Evolutionary conservation across 148 eudicot species (phyloP), one percentile per base, ranked within the genome.

Genomic region (Selenicereus undatus): DNA sequence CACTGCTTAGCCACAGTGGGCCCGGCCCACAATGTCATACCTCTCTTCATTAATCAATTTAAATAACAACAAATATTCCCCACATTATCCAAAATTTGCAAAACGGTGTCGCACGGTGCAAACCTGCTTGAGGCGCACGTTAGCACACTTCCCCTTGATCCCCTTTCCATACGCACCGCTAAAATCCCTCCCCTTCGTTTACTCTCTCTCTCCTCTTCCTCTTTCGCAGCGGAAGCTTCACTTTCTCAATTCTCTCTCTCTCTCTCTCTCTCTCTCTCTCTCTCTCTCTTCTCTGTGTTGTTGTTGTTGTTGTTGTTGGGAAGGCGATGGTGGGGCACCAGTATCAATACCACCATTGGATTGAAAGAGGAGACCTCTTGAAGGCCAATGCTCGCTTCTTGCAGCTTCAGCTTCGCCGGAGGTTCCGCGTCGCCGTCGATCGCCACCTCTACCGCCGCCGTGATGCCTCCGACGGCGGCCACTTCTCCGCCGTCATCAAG

Each of bases 371-470:
- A 39, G 88, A 90, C 82, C 81, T 86, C 14, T 82, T 89, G 79
- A 89, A 85, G 65, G 69, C 82, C 43, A 89, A 84, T 70, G 90
- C 86, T 7, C 87, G 84, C 2, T 83, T 78, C 78, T 84, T 91
- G 22, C 90, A 91, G 29, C 78, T 86, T 52, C 90, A 85, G 69
- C 86, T 91, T 74, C 87, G 89, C 13, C 87, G 87, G 43, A 83
- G 89, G 8, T 86, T 91, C 62, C 86, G 91, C 58, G 89, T 91
- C 52, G 93, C 87, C 71, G 91, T 89, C 76, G 88, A 89, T 83
- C 86, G 85, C 65, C 89, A 82, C 71, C 84, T 87, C 43, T 84
- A 78, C 74, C 76, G 75, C 52, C 88, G 84, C 69, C 88, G 86
- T 51, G 77, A 81, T 64, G 79, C 78, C 62, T 73, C 81, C 79